Evolutionary conservation across 164 flowering plant genomes (phyloP), one percentile per base, ranked within the genome.

Genomic region (Chimonanthus praecox): DNA sequence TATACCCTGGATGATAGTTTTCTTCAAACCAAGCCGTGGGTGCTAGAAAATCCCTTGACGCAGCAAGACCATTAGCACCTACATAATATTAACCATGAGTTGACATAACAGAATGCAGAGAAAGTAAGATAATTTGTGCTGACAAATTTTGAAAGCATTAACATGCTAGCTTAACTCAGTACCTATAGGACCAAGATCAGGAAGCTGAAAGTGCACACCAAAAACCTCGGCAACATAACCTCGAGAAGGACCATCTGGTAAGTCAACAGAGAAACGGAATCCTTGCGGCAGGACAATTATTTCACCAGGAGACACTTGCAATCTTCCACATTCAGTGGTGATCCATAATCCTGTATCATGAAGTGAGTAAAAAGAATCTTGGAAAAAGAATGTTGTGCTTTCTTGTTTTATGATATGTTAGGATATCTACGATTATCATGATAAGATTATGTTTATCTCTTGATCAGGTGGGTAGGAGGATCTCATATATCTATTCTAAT

Each of bases 61-160:
- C 86, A 80, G 98, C 97, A 78, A 95, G 96, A 76, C 98, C 99
- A 85, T 95, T 95, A 69, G 97, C 96, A 82, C 98, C 99, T 94
- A 77, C 61, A 82, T 15, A 11, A 8, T 49, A 44, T 48, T 4
- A 8, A 61, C 60, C 60, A 54, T 54, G 60, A 54, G 60, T 6
- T 33, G 33, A 6, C 60, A 9, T 54, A n/a, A 10, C 11, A 54
- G 16, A 13, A 54, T 54, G 60, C 11, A 54, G 60, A 13, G 16
- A 54, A 13, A 54, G 16, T 54, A 54, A 54, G 5, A 54, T 54
- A 3, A 54, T 4, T 54, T 54, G 11, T 54, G 11, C 16, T 54
- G 11, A 3, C 60, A 11, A n/a, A 13, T 11, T 54, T 54, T 54
- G 60, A 54, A 54, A 54, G 60, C 4, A 10, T 54, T 13, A 54